Conservation (phyloP, 768 basidiomycete species). For the Porphyrellus cyaneotinctus region DNA sequence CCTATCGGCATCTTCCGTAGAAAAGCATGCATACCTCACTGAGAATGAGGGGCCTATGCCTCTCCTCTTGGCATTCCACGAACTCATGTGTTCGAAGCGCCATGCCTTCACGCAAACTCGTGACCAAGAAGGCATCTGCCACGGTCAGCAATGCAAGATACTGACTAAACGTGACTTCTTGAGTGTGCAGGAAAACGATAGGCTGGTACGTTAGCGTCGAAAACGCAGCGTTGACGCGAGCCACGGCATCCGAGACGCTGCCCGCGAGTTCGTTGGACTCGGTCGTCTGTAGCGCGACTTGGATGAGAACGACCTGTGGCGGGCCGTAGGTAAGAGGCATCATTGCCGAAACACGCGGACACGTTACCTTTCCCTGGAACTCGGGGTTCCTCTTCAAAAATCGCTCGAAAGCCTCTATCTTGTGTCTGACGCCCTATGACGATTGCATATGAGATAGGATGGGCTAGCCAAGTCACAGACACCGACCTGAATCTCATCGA, state of each 20-base stretch:
- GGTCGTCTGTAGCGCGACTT: conserved; percentile 82
- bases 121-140: conserved; percentile 83
- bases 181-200: conserved; percentile 79
- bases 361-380: conserved; percentile 64
- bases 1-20: neutral
- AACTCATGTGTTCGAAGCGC: conserved; percentile 76
- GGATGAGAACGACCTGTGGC: conserved; percentile 72
- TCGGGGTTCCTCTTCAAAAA: conserved; percentile 80
- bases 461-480: neutral
- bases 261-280: conserved; percentile 71
- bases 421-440: conserved; percentile 67
- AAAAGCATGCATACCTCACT: conserved; percentile 52
- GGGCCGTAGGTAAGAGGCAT: neutral
- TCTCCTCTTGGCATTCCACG: conserved; percentile 77
- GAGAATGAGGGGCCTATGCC: conserved; percentile 66
- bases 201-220: conserved; percentile 86
- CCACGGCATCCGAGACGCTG: conserved; percentile 65
- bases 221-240: conserved; percentile 79
- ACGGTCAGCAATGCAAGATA: conserved; percentile 79
- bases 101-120: conserved; percentile 86
- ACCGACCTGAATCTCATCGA: conserved; percentile 73
- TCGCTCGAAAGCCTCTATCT: conserved; percentile 76
- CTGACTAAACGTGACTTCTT: conserved; percentile 80
- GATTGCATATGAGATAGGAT: neutral
- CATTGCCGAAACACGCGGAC: neutral